Conservation (phyloP, 306 rosid species). For the Arachis hypogaea region DNA sequence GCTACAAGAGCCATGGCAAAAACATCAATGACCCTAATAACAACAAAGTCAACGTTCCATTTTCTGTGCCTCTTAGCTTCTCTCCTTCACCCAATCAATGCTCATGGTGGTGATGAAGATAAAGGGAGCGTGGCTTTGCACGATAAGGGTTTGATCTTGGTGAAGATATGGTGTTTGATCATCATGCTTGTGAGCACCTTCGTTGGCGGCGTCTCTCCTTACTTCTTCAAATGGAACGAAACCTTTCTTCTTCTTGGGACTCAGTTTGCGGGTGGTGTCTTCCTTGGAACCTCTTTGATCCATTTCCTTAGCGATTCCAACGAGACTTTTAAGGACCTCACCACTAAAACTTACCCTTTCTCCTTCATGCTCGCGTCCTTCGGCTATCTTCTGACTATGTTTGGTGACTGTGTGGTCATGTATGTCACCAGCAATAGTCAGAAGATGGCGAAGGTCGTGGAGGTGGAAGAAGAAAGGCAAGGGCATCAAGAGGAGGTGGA, state of each 20-base stretch:
- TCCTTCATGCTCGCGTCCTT: slow-evolving; percentile 70
- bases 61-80: slow-evolving; percentile 40
- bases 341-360: slow-evolving; percentile 69
- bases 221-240: slow-evolving; percentile 71
- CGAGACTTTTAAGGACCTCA: slow-evolving; percentile 52
- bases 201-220: slow-evolving; percentile 65
- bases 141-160: slow-evolving; percentile 48
- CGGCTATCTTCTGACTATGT: slow-evolving; percentile 74
- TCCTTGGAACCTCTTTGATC: slow-evolving; percentile 73
- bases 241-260: slow-evolving; percentile 70
- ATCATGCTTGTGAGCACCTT: slow-evolving; percentile 65
- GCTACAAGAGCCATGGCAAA: slow-evolving; percentile 16
- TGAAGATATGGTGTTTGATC: slow-evolving; percentile 79
- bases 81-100: slow-evolving; percentile 32
- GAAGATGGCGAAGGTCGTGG: slow-evolving; percentile 51
- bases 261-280: slow-evolving; percentile 76
- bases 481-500: slow-evolving; percentile 3
- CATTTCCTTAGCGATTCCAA: slow-evolving; percentile 77
- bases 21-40: slow-evolving; percentile 20
- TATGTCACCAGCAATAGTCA: slow-evolving; percentile 36
- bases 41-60: slow-evolving; percentile 53
- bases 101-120: slow-evolving; percentile 51
- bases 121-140: slow-evolving; percentile 37
- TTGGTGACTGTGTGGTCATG: slow-evolving; percentile 58
- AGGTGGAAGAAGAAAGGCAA: slow-evolving; percentile 54